These are phyloP conservation scores for Fistulinella cinereoalba DNA, from an alignment of 1,284 basidiomycete genomes.

Conservation along the genomic window DNA sequence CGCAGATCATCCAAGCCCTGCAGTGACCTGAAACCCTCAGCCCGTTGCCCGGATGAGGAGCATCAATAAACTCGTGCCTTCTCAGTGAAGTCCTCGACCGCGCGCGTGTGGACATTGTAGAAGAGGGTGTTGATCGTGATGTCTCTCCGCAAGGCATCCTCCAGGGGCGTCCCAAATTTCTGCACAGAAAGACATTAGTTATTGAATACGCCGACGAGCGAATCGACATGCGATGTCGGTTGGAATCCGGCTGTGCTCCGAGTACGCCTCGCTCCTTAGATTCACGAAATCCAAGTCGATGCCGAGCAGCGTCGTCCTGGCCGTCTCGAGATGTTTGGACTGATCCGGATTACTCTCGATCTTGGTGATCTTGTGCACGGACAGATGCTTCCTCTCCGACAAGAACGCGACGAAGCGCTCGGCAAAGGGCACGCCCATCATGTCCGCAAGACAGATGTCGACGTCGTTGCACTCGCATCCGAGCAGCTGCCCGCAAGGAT, in stretches of 20 bases:
- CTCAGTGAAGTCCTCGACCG: slow-evolving; percentile 87
- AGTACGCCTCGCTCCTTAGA: slow-evolving; percentile 90
- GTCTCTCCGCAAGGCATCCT: slow-evolving; percentile 91
- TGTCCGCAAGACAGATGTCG: slow-evolving; percentile 86
- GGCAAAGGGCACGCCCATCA: slow-evolving; percentile 92
- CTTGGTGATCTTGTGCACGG: slow-evolving; percentile 66
- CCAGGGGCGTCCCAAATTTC: slow-evolving; percentile 89
- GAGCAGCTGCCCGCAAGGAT: slow-evolving; percentile 61
- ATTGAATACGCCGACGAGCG: not conserved
- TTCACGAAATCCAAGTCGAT: slow-evolving; percentile 95
- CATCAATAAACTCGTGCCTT: slow-evolving; percentile 47
- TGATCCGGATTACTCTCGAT: slow-evolving; percentile 96
- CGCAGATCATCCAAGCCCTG: slow-evolving; percentile 84
- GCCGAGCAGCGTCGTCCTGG: slow-evolving; percentile 81
- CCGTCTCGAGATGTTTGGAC: slow-evolving; percentile 97
- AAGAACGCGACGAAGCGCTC: slow-evolving; percentile 74
- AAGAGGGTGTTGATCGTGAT: slow-evolving; percentile 96
- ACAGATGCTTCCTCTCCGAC: slow-evolving; percentile 43
- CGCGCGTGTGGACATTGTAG: slow-evolving; percentile 90
- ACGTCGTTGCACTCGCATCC: slow-evolving; percentile 86
- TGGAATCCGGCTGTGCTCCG: slow-evolving; percentile 85
- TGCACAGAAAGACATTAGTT: slow-evolving; percentile 33
- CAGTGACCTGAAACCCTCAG: slow-evolving; percentile 3
- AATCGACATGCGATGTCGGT: slow-evolving; percentile 66
- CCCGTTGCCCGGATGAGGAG: not conserved